Evolutionary conservation across 73 alveolate species (phyloP), one percentile per base, ranked within the genome.

Genomic region (Tetrahymena malaccensis): DNA sequence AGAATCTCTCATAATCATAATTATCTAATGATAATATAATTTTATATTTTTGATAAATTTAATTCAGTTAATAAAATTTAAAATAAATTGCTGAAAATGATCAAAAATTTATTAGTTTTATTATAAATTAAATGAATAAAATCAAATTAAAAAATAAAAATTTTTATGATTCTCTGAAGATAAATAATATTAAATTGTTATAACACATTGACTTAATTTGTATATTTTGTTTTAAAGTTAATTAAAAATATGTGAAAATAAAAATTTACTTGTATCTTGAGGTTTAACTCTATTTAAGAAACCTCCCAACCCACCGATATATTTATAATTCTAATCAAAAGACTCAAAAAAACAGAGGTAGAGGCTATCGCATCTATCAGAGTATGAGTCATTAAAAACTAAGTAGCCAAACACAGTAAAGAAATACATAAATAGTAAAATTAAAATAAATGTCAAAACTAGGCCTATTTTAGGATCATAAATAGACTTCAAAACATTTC

Each of bases 291-390:
- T 93, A 34, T 95, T 93, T 21, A 95, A 50, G 94, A 94, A 98
- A 7, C 97, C 97, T 13, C 99, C 99, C 16, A 98, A 94, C 16
- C 99, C 99, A 27, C 98, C 99, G 96, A 96, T 97, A 96, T 94
- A 94, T 94, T 98, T 98, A 43, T 97, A 97, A 34, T 98, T 97
- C 85, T 97, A 85, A 93, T 98, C 99, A 83, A 98, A 95, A 40
- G 96, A 95, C 17, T 96, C 96, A 35, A 97, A 93, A 57, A 97
- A 97, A 94, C 99, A 98, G 44, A 94, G 84, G 58, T 94, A 85
- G 21, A 98, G 94, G 1, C 97, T 83, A 5, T 97, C 94, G 85
- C 99, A 98, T 95, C 94, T 95, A 85, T 70, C 85, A 25, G 89
- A 35, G 58, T 95, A 98, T 34, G 95, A 96, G 10, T 96, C 97